Conservation (phyloP, 2,329 filamentous ascomycete genomes). For the Aplosporella prunicola region DNA sequence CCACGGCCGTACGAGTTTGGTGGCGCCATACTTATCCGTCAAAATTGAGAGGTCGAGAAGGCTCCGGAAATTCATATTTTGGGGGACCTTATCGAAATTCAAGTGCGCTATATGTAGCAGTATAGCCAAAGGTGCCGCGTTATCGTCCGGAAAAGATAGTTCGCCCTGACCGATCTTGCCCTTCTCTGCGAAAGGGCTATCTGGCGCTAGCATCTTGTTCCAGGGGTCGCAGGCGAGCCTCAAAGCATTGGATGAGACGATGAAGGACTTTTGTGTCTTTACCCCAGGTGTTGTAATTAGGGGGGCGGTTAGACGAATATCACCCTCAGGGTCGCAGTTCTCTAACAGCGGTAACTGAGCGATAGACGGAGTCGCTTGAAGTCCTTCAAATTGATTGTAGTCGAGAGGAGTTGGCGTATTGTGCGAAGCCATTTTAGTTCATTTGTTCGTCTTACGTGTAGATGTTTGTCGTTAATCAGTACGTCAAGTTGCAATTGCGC, state of each 20-base stretch:
- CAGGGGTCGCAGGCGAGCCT: neutral
- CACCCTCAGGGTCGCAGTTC: neutral
- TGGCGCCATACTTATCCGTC: slow-evolving; percentile 6
- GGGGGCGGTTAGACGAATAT: neutral
- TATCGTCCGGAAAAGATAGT: neutral
- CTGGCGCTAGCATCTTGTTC: neutral
- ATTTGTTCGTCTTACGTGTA: no score
- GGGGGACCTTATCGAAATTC: no score
- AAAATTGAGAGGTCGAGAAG: neutral
- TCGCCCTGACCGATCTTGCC: neutral
- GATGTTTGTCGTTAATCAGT: no score
- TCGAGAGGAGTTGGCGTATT: no score
- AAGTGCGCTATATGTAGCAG: slow-evolving; percentile 3
- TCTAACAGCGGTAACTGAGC: neutral
- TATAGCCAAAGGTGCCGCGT: neutral
- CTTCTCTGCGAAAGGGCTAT: neutral
- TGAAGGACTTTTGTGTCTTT: neutral
- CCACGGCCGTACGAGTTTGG: slow-evolving; percentile 1
- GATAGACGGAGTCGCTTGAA: no score
- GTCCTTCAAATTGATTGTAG: no score
- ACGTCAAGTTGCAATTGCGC: no score
- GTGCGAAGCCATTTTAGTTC: no score
- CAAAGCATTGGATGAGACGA: neutral
- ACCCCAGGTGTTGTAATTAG: neutral
- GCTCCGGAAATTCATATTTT: neutral